Conservation (phyloP, 805 yeast genomes). For the Candida quercuum region DNA sequence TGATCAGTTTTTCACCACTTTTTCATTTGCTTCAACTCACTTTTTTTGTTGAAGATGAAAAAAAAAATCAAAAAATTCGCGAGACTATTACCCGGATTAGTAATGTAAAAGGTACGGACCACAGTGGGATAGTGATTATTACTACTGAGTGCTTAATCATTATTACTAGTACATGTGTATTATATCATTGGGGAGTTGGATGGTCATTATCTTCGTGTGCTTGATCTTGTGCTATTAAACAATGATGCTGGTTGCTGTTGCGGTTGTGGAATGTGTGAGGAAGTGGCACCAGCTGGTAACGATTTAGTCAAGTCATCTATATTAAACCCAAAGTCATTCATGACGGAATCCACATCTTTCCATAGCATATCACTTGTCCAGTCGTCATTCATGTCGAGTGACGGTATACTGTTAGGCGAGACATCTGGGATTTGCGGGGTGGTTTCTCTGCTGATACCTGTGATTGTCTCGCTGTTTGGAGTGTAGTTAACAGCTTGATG, state of each 20-base stretch:
- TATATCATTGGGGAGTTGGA: too few species aligned
- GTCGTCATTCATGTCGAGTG: conserved; percentile 33
- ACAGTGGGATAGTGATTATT: too few species aligned
- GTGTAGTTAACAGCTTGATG: too few species aligned
- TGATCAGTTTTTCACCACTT: not conserved
- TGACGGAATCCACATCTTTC: conserved; percentile 83
- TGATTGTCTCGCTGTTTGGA: too few species aligned
- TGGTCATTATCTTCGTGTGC: too few species aligned
- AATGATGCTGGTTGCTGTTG: too few species aligned
- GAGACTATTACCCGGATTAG: conserved; percentile 5
- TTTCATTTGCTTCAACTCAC: not conserved
- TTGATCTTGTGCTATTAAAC: too few species aligned
- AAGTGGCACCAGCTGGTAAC: not conserved
- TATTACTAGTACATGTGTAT: not conserved
- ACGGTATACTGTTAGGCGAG: conserved; percentile 21
- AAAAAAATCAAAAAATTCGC: conserved; percentile 1
- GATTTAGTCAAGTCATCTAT: conserved; percentile 29
- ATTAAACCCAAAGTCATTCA: conserved; percentile 91
- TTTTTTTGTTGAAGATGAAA: not conserved
- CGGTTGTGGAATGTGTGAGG: too few species aligned
- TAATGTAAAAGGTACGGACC: too few species aligned
- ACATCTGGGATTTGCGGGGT: conserved; percentile 4
- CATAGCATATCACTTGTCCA: conserved; percentile 40
- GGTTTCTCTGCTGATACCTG: not conserved
- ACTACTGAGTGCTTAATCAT: too few species aligned